phyloP scores from a whole-genome alignment of 176 grass and related monocot genomes.

The Avena atlantica region DNA sequence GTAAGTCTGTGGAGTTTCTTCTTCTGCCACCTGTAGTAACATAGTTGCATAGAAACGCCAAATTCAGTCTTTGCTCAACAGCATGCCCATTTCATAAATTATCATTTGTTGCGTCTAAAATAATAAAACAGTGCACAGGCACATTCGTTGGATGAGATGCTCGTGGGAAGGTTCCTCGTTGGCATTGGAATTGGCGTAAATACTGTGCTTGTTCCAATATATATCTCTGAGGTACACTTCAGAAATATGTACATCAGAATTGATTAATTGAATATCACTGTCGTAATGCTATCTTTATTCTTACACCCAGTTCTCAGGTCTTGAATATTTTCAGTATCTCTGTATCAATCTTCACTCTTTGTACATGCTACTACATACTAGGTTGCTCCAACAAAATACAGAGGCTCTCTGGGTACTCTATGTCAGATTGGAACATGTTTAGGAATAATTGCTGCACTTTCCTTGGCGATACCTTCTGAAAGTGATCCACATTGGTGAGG shows the following conservation, averaged over 20 bases:
- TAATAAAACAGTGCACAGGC: conserved; percentile 72
- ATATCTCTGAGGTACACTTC: conserved; percentile 83
- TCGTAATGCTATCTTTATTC: neutral
- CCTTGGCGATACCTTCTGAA: conserved; percentile 96
- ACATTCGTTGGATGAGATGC: conserved; percentile 88
- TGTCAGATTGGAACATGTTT: conserved; percentile 98
- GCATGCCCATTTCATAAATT: conserved; percentile 27
- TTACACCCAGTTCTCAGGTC: conserved; percentile 7
- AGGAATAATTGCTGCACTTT: conserved; percentile 92
- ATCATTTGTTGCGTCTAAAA: conserved; percentile 30
- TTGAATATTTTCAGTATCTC: neutral
- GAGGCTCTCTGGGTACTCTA: conserved; percentile 78
- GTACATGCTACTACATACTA: conserved; percentile 47
- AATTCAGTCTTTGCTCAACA: conserved; percentile 23
- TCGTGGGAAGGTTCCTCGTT: conserved; percentile 97
- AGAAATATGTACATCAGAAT: conserved; percentile 29
- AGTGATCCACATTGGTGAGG: conserved; percentile 96
- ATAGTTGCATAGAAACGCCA: conserved; percentile 11
- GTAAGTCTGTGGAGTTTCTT: conserved; percentile 34
- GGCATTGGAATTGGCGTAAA: conserved; percentile 92
- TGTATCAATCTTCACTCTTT: conserved; percentile 24
- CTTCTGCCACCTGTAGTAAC: conserved; percentile 15
- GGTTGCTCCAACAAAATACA: conserved; percentile 95
- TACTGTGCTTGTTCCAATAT: conserved; percentile 91
- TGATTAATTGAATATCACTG: conserved; percentile 2